Percentiles rank a stretch among this genome's conserved stretches.
These are phyloP conservation scores for Annulohypoxylon maeteangense DNA, from an alignment of 495 filamentous ascomycete species.

Conservation along the genomic window DNA sequence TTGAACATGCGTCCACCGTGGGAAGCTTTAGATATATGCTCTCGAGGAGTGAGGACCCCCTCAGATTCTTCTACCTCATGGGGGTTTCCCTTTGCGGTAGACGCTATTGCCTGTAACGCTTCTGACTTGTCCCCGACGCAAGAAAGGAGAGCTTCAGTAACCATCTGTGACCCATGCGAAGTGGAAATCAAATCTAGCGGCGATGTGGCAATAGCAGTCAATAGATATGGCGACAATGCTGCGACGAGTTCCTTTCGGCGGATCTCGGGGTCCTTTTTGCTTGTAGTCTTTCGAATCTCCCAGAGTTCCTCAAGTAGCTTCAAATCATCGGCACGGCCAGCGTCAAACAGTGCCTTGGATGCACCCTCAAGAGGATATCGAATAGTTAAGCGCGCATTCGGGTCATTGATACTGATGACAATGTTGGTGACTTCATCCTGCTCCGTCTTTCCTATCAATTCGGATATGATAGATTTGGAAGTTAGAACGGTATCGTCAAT, in stretches of 20 bases:
- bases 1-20: constrained; percentile 88
- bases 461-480: constrained; percentile 84
- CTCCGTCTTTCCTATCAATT: constrained; percentile 76
- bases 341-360: constrained; percentile 74
- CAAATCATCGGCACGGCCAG: constrained; percentile 66
- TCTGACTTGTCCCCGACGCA: constrained; percentile 75
- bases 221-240: constrained; percentile 70
- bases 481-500: constrained; percentile 92
- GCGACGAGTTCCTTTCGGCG: constrained; percentile 80
- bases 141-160: constrained; percentile 83
- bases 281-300: constrained; percentile 77
- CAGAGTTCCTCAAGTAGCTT: constrained; percentile 78
- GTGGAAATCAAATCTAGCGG: constrained; percentile 72
- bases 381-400: constrained; percentile 78
- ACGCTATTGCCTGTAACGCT: constrained; percentile 77
- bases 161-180: constrained; percentile 86
- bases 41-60: constrained; percentile 30
- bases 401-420: constrained; percentile 69
- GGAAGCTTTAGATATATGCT: constrained; percentile 68
- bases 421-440: constrained; percentile 71
- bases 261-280: constrained; percentile 86
- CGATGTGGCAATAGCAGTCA: constrained; percentile 76
- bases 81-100: constrained; percentile 71
- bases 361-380: constrained; percentile 84
- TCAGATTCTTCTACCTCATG: constrained; percentile 57